These are phyloP conservation scores for Delitschia confertaspora DNA, from an alignment of 495 filamentous ascomycete species.

Conservation along the genomic window DNA sequence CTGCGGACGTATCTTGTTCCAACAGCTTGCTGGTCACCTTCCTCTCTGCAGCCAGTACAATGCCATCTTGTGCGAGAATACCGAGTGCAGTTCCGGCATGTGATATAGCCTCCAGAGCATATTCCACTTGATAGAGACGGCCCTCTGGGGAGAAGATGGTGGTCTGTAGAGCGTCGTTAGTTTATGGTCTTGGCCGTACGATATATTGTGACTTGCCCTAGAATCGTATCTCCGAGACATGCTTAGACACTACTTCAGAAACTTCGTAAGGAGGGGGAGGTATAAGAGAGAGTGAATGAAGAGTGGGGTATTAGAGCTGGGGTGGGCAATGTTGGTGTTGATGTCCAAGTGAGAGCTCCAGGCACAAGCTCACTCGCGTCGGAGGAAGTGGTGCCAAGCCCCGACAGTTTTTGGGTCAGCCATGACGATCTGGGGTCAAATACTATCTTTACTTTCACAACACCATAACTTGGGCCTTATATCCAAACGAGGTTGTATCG, in stretches of 20 bases:
- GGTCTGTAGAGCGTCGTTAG: constrained; percentile 58
- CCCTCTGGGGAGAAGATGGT: constrained; percentile 99
- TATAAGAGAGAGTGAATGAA: not conserved
- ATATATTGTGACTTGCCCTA: constrained; percentile 51
- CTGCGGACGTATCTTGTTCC: constrained; percentile 97
- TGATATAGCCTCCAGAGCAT: constrained; percentile 96
- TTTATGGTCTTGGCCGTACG: constrained; percentile 1
- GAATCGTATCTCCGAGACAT: constrained; percentile 99
- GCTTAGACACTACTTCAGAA: constrained; percentile 11
- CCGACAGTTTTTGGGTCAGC: constrained; percentile 7
- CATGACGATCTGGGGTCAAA: no score
- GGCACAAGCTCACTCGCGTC: constrained; percentile 29
- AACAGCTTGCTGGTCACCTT: constrained; percentile 99
- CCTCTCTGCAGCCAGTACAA: constrained; percentile 96
- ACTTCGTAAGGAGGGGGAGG: not conserved
- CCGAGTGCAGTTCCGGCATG: constrained; percentile 95
- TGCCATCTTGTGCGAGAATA: constrained; percentile 94
- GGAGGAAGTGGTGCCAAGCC: constrained; percentile 16
- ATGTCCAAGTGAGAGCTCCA: constrained; percentile 21
- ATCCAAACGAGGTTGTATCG: no score
- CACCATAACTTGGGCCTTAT: no score
- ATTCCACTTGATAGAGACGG: constrained; percentile 97
- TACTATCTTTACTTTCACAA: no score
- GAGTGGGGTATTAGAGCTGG: not conserved
- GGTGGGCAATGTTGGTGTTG: constrained; percentile 10